Conservation (phyloP, 371 early-diverging fungal species). For the Nematocida minor region DNA sequence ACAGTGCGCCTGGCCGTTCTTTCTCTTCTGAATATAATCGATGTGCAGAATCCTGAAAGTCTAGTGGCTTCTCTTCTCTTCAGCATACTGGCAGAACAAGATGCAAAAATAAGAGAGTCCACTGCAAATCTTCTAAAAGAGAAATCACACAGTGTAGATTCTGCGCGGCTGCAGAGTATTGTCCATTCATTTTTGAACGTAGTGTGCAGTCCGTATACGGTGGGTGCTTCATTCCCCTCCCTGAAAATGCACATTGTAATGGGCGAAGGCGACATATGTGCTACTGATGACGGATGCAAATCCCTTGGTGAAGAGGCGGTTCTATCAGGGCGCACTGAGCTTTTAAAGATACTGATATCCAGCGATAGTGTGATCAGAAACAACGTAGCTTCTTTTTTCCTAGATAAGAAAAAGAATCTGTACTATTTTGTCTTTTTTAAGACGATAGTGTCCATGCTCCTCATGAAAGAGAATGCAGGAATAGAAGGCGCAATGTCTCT, state of each 20-base stretch:
- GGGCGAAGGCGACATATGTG: constrained; percentile 42
- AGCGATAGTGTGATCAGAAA: not conserved
- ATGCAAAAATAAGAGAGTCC: constrained; percentile 38
- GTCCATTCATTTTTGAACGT: not conserved
- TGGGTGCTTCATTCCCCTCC: not conserved
- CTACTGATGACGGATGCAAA: constrained; percentile 46
- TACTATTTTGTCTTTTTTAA: constrained; percentile 18
- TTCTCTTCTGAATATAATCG: not conserved
- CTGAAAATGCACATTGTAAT: constrained; percentile 6
- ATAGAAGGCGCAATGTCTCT: not conserved
- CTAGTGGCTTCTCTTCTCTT: constrained; percentile 31
- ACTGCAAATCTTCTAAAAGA: constrained; percentile 33
- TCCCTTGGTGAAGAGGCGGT: constrained; percentile 30
- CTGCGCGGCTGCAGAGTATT: not conserved
- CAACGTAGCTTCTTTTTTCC: not conserved
- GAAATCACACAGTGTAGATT: not conserved
- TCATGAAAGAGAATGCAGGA: not conserved
- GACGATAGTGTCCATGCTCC: not conserved
- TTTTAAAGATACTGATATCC: not conserved
- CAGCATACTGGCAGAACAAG: constrained; percentile 51
- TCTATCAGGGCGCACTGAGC: not conserved
- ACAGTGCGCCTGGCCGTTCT: constrained; percentile 28
- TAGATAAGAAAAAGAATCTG: not conserved
- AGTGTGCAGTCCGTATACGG: not conserved
- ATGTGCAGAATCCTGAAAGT: not conserved